phyloP scores from a whole-genome alignment of 257 asterid species.

The Nicotiana benthamiana region DNA sequence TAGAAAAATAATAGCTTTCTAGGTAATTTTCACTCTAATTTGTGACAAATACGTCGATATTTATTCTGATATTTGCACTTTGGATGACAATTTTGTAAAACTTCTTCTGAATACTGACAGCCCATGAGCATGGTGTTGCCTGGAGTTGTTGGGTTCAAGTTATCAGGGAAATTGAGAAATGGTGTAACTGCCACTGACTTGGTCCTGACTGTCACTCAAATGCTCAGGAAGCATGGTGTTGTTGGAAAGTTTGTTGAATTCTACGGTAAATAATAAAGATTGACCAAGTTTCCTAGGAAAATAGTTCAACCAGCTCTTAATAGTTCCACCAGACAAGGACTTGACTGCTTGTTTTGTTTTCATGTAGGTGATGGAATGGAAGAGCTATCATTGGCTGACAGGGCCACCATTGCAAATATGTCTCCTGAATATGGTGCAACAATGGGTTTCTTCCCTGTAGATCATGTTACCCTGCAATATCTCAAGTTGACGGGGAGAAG shows the following conservation, averaged over 20 bases:
- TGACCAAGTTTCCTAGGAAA: background rate
- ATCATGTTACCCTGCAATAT: slow-evolving; percentile 77
- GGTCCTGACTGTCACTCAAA: slow-evolving; percentile 84
- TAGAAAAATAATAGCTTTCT: background rate
- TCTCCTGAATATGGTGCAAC: slow-evolving; percentile 99
- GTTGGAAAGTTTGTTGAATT: slow-evolving; percentile 86
- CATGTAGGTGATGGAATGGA: slow-evolving; percentile 75
- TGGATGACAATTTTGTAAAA: slow-evolving; percentile 8
- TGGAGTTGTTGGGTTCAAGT: slow-evolving; percentile 87
- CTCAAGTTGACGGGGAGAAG: slow-evolving; percentile 91
- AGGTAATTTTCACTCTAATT: background rate
- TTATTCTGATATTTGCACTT: slow-evolving; percentile 9
- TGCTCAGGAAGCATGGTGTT: slow-evolving; percentile 85
- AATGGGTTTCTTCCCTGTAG: slow-evolving; percentile 99
- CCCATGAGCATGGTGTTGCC: slow-evolving; percentile 98
- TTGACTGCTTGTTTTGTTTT: background rate
- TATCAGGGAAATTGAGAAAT: slow-evolving; percentile 67
- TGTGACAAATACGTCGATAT: background rate
- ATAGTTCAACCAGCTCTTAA: background rate
- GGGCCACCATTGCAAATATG: slow-evolving; percentile 98
- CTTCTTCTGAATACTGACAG: slow-evolving; percentile 31
- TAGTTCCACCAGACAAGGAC: background rate
- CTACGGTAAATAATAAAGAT: slow-evolving; percentile 34
- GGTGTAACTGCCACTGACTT: slow-evolving; percentile 93
- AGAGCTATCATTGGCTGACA: slow-evolving; percentile 85